phyloP scores from a whole-genome alignment of 495 filamentous ascomycete genomes.

The Entonaema liquescens region DNA sequence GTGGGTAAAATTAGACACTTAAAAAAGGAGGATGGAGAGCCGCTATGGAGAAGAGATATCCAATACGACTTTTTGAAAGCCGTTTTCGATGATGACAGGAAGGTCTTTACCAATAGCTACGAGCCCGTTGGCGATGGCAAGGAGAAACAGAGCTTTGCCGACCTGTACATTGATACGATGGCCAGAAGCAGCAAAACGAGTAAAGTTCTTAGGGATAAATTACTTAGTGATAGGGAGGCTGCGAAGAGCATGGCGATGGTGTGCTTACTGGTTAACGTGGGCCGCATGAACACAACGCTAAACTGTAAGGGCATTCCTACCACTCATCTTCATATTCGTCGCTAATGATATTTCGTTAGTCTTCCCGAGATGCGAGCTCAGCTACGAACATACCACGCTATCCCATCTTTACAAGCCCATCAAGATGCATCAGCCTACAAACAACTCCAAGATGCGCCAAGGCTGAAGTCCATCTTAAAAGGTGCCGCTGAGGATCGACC shows the following conservation, averaged over 20 bases:
- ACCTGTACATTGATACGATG: constrained; percentile 98
- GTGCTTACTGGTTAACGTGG: constrained; percentile 95
- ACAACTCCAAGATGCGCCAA: constrained; percentile 94
- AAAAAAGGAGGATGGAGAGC: constrained; percentile 97
- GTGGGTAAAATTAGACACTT: constrained; percentile 93
- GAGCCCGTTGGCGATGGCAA: constrained; percentile 66
- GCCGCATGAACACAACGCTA: constrained; percentile 97
- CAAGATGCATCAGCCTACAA: constrained; percentile 97
- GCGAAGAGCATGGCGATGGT: constrained; percentile 99
- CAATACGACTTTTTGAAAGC: constrained; percentile 93
- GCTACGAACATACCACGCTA: constrained; percentile 96
- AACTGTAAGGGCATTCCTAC: constrained; percentile 73
- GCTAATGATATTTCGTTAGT: constrained; percentile 64
- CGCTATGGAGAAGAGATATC: constrained; percentile 96
- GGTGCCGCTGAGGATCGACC: constrained; percentile 93
- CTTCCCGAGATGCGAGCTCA: constrained; percentile 99
- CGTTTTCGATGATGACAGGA: constrained; percentile 85
- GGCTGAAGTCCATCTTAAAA: constrained; percentile 96
- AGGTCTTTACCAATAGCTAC: constrained; percentile 88
- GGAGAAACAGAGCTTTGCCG: constrained; percentile 84
- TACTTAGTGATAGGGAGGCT: constrained; percentile 88
- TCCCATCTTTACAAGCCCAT: constrained; percentile 92
- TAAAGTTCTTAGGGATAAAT: constrained; percentile 96
- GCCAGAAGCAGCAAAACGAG: constrained; percentile 98
- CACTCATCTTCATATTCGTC: constrained; percentile 4